These are phyloP conservation scores for Euryodendron excelsum DNA, from an alignment of 148 eudicot genomes.

Conservation along the genomic window DNA sequence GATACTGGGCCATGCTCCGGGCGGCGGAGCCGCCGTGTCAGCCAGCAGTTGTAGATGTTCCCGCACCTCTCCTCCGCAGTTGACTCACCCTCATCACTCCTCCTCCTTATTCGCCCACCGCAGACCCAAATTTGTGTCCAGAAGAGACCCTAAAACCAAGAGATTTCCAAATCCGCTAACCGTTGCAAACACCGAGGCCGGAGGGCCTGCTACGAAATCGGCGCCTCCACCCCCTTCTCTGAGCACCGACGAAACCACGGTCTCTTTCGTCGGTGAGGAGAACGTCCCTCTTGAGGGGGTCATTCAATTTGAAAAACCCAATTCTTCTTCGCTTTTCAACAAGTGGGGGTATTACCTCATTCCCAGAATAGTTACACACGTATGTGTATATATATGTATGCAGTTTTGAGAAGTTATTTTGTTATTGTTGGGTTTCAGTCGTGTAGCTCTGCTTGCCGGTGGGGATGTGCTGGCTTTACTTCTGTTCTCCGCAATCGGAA, in stretches of 20 bases:
- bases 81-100: slow-evolving; percentile 29
- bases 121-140: slow-evolving; percentile 19
- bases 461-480: slow-evolving; percentile 89
- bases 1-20: slow-evolving; percentile 13
- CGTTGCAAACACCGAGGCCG: slow-evolving; percentile 19
- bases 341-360: slow-evolving; percentile 99
- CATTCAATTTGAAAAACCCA: slow-evolving; percentile 78
- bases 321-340: slow-evolving; percentile 41
- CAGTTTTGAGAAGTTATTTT: too few relatives aligned
- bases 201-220: slow-evolving; percentile 23
- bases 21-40: not conserved
- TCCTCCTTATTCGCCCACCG: slow-evolving; percentile 44
- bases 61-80: slow-evolving; percentile 26
- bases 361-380: too few relatives aligned
- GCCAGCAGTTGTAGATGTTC: slow-evolving; percentile 14
- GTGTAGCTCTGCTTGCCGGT: slow-evolving; percentile 75
- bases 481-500: slow-evolving; percentile 80
- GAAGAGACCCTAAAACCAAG: not conserved
- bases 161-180: slow-evolving; percentile 18
- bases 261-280: slow-evolving; percentile 56
- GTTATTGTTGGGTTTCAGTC: slow-evolving; percentile 36
- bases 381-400: too few relatives aligned
- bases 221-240: slow-evolving; percentile 22
- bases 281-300: slow-evolving; percentile 88
- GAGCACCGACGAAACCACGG: slow-evolving; percentile 16